Percentiles rank a stretch among this genome's conserved stretches.
Evolutionary conservation across 2,329 filamentous ascomycete genomes (phyloP).

Genomic region (Alternaria sp.): DNA sequence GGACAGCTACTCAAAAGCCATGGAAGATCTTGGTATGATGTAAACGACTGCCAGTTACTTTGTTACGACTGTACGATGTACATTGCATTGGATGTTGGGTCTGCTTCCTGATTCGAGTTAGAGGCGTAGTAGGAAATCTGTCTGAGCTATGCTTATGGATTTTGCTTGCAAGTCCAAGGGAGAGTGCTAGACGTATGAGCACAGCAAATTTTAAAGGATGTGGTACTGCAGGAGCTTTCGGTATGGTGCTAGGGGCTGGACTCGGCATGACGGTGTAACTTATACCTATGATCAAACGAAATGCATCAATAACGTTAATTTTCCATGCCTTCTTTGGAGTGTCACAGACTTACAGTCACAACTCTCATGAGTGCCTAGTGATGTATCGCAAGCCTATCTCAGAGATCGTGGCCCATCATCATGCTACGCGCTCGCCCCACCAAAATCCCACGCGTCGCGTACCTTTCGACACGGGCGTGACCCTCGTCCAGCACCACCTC

Average conservation of each 20-base stretch:
- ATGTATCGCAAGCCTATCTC: background rate
- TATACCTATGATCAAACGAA: slow-evolving; percentile 4
- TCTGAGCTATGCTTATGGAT: background rate
- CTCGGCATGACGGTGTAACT: background rate
- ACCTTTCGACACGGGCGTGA: background rate
- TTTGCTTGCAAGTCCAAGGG: background rate
- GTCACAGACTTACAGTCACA: background rate
- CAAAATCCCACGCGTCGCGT: slow-evolving; percentile 22
- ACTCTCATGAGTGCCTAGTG: background rate
- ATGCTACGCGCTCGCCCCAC: slow-evolving; percentile 16
- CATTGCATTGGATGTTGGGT: slow-evolving; percentile 10
- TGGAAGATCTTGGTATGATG: slow-evolving; percentile 48
- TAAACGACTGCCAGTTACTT: background rate
- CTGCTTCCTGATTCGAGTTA: background rate
- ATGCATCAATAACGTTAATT: background rate
- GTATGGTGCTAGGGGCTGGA: background rate
- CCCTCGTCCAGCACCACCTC: background rate
- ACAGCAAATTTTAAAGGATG: background rate
- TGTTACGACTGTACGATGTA: slow-evolving; percentile 16
- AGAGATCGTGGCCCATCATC: background rate
- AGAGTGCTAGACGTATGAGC: background rate
- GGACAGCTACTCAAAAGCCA: slow-evolving; percentile 79
- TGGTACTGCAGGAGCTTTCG: background rate
- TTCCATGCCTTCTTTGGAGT: background rate
- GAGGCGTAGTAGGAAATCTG: slow-evolving; percentile 1